These are phyloP conservation scores for Colletotrichum tropicale DNA, from an alignment of 2,329 filamentous ascomycete genomes.

Conservation along the genomic window DNA sequence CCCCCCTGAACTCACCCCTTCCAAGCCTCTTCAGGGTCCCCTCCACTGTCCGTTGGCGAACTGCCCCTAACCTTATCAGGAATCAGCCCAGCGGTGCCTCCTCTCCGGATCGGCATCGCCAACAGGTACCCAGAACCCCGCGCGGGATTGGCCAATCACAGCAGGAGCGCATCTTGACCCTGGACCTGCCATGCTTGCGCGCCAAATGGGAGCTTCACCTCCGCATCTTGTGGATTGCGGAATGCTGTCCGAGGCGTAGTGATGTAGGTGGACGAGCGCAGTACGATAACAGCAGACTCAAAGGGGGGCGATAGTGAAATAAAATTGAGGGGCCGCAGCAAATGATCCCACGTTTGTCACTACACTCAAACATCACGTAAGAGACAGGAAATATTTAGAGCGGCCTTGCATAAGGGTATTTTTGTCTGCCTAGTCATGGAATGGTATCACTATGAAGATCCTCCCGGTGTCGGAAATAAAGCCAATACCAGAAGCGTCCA, in stretches of 20 bases:
- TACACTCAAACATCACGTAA: background rate
- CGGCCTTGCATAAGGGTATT: constrained; percentile 10
- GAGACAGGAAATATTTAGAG: background rate
- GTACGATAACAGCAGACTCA: background rate
- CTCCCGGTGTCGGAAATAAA: background rate
- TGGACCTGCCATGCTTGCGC: background rate
- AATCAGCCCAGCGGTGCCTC: constrained; percentile 9
- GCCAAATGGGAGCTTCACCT: background rate
- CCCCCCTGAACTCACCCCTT: constrained; percentile 6
- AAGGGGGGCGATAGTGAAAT: background rate
- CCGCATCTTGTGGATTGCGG: background rate
- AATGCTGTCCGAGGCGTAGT: background rate
- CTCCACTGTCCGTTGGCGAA: constrained; percentile 11
- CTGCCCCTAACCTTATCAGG: constrained; percentile 20
- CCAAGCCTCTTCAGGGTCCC: constrained; percentile 13
- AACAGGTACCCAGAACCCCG: constrained; percentile 7
- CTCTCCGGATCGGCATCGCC: constrained; percentile 17
- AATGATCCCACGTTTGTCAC: background rate
- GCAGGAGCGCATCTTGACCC: constrained; percentile 14
- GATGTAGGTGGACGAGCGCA: background rate
- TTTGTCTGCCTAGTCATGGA: constrained; percentile 6
- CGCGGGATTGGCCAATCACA: constrained; percentile 19
- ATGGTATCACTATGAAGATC: constrained; percentile 13
- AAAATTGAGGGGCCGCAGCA: background rate
- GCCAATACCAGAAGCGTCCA: constrained; percentile 9